These are phyloP conservation scores for Yarrowia keelungensis DNA, from an alignment of 805 yeast genomes.

Conservation along the genomic window DNA sequence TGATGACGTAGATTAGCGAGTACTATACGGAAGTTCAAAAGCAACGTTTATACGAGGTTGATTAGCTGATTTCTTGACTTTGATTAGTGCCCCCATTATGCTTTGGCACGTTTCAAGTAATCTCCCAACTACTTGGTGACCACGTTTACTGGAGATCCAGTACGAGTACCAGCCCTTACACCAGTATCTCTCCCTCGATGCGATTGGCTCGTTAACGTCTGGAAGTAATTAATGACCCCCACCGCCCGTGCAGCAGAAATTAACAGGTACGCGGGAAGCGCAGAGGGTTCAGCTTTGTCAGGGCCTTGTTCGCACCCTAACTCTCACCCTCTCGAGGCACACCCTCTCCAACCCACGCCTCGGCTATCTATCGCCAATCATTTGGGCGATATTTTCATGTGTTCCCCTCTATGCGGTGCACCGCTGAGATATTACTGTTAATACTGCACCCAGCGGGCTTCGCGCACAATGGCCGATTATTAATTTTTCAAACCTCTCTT, in stretches of 20 bases:
- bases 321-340: background rate
- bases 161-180: no score
- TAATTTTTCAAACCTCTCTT: background rate
- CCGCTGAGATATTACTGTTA: no score
- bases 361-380: conserved; percentile 22
- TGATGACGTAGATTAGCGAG: no score
- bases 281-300: background rate
- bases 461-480: background rate
- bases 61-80: no score
- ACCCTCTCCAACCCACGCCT: background rate
- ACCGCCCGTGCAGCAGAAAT: background rate
- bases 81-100: no score
- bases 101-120: background rate
- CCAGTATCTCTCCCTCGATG: no score
- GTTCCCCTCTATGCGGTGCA: background rate
- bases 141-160: no score
- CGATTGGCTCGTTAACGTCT: no score
- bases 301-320: background rate
- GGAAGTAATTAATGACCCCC: background rate
- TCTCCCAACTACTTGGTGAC: background rate
- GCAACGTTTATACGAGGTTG: no score
- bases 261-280: background rate
- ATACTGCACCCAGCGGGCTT: no score
- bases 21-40: no score
- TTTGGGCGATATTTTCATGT: background rate